These are phyloP conservation scores for Hypoxylon trugodes DNA, from an alignment of 495 filamentous ascomycete genomes.

Conservation along the genomic window DNA sequence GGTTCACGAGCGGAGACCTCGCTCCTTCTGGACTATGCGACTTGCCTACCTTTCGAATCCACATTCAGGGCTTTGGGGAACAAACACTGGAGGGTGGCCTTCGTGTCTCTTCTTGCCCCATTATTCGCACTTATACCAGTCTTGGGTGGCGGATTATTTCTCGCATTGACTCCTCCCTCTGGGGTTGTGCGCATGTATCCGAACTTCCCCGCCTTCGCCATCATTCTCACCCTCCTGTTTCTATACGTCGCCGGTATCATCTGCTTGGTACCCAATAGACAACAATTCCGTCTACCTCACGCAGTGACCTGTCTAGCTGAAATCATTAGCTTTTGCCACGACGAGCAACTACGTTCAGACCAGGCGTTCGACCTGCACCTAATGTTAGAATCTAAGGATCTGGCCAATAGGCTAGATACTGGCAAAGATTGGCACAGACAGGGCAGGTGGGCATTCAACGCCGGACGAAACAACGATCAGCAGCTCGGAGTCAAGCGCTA, in stretches of 20 bases:
- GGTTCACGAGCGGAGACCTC: conserved; percentile 73
- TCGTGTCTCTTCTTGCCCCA: conserved; percentile 70
- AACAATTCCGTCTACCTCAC: conserved; percentile 71
- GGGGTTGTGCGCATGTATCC: conserved; percentile 71
- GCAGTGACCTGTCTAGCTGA: conserved; percentile 75
- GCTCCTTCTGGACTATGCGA: conserved; percentile 77
- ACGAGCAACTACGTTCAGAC: conserved; percentile 73
- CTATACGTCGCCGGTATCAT: conserved; percentile 65
- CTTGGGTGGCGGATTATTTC: conserved; percentile 80
- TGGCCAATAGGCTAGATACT: conserved; percentile 47
- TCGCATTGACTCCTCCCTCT: conserved; percentile 69
- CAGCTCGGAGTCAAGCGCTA: conserved; percentile 49
- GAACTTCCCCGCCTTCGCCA: conserved; percentile 72
- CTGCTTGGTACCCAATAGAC: conserved; percentile 62
- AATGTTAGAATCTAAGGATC: conserved; percentile 38
- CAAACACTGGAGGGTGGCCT: conserved; percentile 75
- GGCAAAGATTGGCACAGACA: conserved; percentile 44
- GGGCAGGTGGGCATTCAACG: conserved; percentile 49
- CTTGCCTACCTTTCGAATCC: conserved; percentile 68
- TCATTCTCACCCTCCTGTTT: conserved; percentile 72
- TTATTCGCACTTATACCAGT: conserved; percentile 74
- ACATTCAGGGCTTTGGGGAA: conserved; percentile 69
- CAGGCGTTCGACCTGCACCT: conserved; percentile 60
- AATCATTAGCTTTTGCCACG: conserved; percentile 77
- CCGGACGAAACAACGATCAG: conserved; percentile 43